These are phyloP conservation scores for Fulvia fulva DNA, from an alignment of 2,329 filamentous ascomycete genomes.

Conservation along the genomic window DNA sequence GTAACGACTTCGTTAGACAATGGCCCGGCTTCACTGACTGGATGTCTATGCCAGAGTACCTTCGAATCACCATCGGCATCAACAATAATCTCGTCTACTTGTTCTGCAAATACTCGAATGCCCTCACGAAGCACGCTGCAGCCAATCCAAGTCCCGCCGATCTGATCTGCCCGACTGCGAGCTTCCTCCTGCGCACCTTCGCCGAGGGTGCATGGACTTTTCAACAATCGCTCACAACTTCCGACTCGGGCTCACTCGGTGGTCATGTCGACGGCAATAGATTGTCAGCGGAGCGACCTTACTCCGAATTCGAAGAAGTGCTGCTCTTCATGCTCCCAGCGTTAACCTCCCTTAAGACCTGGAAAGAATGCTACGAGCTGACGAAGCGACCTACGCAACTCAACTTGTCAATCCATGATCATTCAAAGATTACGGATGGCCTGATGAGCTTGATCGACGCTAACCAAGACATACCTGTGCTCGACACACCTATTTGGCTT, in stretches of 20 bases:
- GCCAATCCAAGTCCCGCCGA: not conserved
- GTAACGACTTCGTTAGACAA: not conserved
- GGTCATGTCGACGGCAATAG: not conserved
- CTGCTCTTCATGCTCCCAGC: not conserved
- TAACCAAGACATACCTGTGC: not conserved
- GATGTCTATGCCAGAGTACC: not conserved
- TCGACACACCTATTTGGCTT: not conserved
- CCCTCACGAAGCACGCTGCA: not conserved
- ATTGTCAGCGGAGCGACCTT: not conserved
- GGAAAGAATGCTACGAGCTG: not conserved
- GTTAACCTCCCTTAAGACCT: not conserved
- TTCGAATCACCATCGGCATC: constrained; percentile 2
- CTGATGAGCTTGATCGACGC: not conserved
- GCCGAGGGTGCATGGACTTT: not conserved
- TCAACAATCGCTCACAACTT: not conserved
- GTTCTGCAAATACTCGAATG: not conserved
- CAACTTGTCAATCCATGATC: not conserved
- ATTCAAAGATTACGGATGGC: not conserved
- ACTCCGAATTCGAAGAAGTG: not conserved
- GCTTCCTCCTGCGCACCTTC: constrained; percentile 2
- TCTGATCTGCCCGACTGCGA: not conserved
- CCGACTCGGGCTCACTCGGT: not conserved
- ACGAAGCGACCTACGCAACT: not conserved
- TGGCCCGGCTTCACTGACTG: not conserved
- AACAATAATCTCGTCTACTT: not conserved